Conservation (phyloP, 148 eudicot genomes). For the Nepenthes mirabilis region DNA sequence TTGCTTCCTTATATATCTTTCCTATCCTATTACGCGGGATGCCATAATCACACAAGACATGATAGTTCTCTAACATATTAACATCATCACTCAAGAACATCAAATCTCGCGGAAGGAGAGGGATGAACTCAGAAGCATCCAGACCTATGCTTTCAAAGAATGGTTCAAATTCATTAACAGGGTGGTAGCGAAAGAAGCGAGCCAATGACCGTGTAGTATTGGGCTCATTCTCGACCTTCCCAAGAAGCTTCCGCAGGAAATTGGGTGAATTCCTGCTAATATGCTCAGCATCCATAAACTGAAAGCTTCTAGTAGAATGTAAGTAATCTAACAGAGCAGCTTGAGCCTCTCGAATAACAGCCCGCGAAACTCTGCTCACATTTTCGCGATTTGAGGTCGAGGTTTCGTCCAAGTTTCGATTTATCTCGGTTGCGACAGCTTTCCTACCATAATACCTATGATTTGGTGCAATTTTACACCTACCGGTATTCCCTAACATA, state of each 20-base stretch:
- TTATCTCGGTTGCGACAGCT: conserved; percentile 9
- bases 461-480: conserved; percentile 6
- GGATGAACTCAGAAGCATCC: conserved; percentile 28
- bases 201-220: conserved; percentile 20
- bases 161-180: conserved; percentile 71
- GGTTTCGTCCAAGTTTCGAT: conserved; percentile 1
- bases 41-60: conserved; percentile 55
- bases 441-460: conserved; percentile 22
- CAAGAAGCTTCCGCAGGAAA: conserved; percentile 34
- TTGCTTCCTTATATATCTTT: conserved; percentile 46
- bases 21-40: conserved; percentile 36
- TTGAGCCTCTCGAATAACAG: conserved; percentile 29
- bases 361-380: conserved; percentile 6
- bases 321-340: conserved; percentile 57
- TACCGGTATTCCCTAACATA: too few species aligned
- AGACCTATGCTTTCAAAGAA: conserved; percentile 84
- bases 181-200: conserved; percentile 50
- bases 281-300: conserved; percentile 47
- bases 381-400: conserved; percentile 3
- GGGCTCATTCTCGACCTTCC: conserved; percentile 17
- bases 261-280: conserved; percentile 45
- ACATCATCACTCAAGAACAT: conserved; percentile 51
- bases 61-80: conserved; percentile 40
- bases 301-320: conserved; percentile 50
- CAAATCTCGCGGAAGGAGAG: conserved; percentile 36